Evolutionary conservation across 2,329 filamentous ascomycete genomes (phyloP), one percentile per base, ranked within the genome.

Genomic region (Aspergillus nomiae): DNA sequence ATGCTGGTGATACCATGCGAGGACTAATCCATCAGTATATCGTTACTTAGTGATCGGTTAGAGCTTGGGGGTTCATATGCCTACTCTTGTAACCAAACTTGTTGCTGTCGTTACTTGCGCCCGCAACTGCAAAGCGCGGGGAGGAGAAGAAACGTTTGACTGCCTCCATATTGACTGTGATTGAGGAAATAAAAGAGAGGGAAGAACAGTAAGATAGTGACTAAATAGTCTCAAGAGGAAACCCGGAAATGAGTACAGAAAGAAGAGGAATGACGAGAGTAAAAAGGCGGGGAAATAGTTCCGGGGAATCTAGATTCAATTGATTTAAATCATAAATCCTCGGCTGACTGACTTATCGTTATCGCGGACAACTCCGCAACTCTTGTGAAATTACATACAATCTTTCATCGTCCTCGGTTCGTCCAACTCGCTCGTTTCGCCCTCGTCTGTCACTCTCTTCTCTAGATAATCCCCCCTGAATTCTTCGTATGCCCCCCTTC

Each of bases 81-180:
- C 62, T 78, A 94, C 93, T 89, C 82, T 92, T 94, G 78, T 97
- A 90, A 28, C 95, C 94, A 74, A 91, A 97, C 78, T 97, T 97
- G 74, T 84, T 82, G 46, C 90, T 84, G 79, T 96, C 92, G 58
- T 91, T 91, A 75, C 90, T 94, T 43, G 94, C 94, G 71, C 94
- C 94, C 24, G 94, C 92, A 32, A 97, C 94, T 63, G 94, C 94
- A 77, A 94, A 97, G 68, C 86, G 84, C 30, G 90, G 87, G 9
- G 90, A 90, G 4, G 87, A 84, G 82, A 97, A 96, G 84, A 97
- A 97, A 14, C 85, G 84, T 66, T 87, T 88, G 53, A 92, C 89
- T 53, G 90, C 86, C 21, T 73, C 72, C 74, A 76, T 76, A 8
- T 21, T 55, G 26, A 19, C 61, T 43, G 45, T 43, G 38, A 41